A percentile compares a stretch with the other conserved stretches of the same genome.
Evolutionary conservation across 176 grass and related monocot genomes (phyloP).

Genomic region (Echinochloa phyllopogon): DNA sequence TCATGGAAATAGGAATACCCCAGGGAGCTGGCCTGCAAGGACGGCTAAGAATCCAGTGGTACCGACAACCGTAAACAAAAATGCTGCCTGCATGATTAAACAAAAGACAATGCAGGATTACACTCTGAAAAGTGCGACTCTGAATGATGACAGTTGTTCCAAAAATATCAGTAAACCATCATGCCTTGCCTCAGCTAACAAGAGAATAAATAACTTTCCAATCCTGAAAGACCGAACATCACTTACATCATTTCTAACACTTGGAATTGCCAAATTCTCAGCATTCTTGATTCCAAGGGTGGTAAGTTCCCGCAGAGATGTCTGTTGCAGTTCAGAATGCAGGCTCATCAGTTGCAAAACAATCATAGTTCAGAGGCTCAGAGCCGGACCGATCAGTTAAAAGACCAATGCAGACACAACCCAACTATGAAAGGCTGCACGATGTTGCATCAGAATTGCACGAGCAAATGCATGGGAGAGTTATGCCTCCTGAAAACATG

Average conservation of each 20-base stretch:
- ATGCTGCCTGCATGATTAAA: slow-evolving; percentile 68
- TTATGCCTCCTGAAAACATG: not conserved
- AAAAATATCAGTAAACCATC: not conserved
- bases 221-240: not conserved
- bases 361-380: not conserved
- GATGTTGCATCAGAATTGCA: slow-evolving; percentile 13
- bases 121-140: not conserved
- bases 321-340: slow-evolving; percentile 55
- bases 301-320: slow-evolving; percentile 85
- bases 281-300: slow-evolving; percentile 91
- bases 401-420: slow-evolving; percentile 4
- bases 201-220: not conserved
- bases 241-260: slow-evolving; percentile 93
- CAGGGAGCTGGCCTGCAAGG: slow-evolving; percentile 86
- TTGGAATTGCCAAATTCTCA: slow-evolving; percentile 93
- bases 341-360: slow-evolving; percentile 7
- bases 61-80: slow-evolving; percentile 89
- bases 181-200: not conserved
- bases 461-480: slow-evolving; percentile 15
- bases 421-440: not conserved
- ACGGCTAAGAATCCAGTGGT: slow-evolving; percentile 78
- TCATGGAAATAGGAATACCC: slow-evolving; percentile 53
- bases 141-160: not conserved
- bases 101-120: not conserved
- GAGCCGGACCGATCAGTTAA: not conserved